Percentiles rank a stretch among this genome's conserved stretches.
Conservation (phyloP, 2,329 filamentous ascomycete genomes). For the Ophiocordyceps camponoti-rufipedis region DNA sequence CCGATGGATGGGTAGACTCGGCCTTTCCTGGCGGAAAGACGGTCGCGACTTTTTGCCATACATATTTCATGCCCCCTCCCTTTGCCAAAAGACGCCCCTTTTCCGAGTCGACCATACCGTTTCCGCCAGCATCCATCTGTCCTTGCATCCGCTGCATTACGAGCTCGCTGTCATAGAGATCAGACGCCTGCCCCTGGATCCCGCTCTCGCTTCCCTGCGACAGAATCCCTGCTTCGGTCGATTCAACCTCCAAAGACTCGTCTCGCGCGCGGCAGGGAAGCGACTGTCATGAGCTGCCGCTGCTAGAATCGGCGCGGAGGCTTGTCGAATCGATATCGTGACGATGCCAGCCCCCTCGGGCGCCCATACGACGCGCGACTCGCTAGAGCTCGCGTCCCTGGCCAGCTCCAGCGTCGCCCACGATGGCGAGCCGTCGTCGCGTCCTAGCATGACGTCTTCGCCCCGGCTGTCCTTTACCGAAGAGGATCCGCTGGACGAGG, state of each 20-base stretch:
- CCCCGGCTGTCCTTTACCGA: constrained; percentile 67
- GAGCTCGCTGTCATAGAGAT: neutral
- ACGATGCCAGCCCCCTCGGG: constrained; percentile 18
- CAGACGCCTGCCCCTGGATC: neutral
- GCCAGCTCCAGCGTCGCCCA: constrained; percentile 52
- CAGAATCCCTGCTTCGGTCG: neutral
- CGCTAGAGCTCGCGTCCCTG: constrained; percentile 86
- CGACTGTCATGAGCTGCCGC: constrained; percentile 10
- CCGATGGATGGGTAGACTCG: neutral
- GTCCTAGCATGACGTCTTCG: constrained; percentile 82
- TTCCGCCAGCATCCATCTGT: neutral
- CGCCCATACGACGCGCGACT: constrained; percentile 50
- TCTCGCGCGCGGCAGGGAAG: neutral
- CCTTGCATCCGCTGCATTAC: neutral
- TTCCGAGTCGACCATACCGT: neutral
- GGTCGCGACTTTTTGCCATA: neutral
- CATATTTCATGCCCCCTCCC: neutral
- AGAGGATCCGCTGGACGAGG: constrained; percentile 54
- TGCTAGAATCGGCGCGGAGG: constrained; percentile 4
- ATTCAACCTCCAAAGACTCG: neutral
- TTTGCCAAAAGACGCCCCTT: neutral
- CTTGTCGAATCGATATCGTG: neutral
- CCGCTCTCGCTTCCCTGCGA: neutral
- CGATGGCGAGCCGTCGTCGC: constrained; percentile 45
- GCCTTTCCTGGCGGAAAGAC: neutral